Conservation (phyloP, 2,329 filamentous ascomycete genomes). For the Trichoderma pleuroti region DNA sequence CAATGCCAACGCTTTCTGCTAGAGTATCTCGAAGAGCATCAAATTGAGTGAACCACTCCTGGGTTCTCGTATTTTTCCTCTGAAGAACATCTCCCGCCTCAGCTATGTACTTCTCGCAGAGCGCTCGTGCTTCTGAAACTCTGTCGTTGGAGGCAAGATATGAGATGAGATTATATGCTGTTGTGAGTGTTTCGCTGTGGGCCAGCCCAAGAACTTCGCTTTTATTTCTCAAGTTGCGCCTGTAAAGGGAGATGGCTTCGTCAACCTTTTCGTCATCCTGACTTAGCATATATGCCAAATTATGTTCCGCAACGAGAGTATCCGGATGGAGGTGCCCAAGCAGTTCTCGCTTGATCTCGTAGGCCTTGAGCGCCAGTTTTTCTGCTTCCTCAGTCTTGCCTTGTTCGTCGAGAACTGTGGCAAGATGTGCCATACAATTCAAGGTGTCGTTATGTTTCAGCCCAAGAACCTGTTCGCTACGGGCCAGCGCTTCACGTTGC, state of each 20-base stretch:
- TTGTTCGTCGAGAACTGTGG: background rate
- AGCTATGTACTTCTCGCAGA: background rate
- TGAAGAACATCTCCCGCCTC: background rate
- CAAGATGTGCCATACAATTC: slow-evolving; percentile 10
- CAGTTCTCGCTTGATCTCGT: background rate
- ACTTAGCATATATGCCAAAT: background rate
- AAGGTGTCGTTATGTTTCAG: background rate
- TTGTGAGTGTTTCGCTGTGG: background rate
- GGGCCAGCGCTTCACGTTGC: slow-evolving; percentile 13
- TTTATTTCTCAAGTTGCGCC: background rate
- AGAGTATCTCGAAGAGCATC: background rate
- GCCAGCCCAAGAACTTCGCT: background rate
- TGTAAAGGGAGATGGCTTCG: background rate
- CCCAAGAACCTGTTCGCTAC: slow-evolving; percentile 1
- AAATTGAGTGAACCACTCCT: background rate
- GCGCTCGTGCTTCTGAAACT: background rate
- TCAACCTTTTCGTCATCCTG: background rate
- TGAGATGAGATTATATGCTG: background rate
- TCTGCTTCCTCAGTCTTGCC: background rate
- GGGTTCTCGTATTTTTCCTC: background rate
- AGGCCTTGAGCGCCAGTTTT: background rate
- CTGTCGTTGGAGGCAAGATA: background rate
- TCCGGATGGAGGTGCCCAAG: background rate
- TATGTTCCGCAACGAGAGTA: background rate
- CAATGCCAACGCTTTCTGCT: background rate